These are phyloP conservation scores for Aspergillus pseudoglaucus DNA, from an alignment of 2,329 filamentous ascomycete species.

Conservation along the genomic window DNA sequence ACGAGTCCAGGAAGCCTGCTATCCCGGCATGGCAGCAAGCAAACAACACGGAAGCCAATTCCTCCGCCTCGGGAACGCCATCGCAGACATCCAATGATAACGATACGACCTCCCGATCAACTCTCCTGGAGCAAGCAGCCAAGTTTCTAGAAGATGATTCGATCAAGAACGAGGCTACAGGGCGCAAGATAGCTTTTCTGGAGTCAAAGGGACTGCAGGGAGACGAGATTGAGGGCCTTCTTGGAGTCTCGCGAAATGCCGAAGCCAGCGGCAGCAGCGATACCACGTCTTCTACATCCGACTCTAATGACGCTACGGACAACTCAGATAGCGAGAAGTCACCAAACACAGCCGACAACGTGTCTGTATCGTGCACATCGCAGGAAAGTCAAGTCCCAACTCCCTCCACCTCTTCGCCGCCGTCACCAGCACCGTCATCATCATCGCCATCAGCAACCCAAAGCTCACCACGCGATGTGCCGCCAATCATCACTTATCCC, in stretches of 20 bases:
- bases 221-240: slow-evolving; percentile 61
- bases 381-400: slow-evolving; percentile 5
- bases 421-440: slow-evolving; percentile 6
- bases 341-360: not conserved
- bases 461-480: slow-evolving; percentile 36
- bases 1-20: slow-evolving; percentile 24
- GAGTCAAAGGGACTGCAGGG: slow-evolving; percentile 66
- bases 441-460: slow-evolving; percentile 6
- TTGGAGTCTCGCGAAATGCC: slow-evolving; percentile 41
- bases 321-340: not conserved
- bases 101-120: slow-evolving; percentile 18
- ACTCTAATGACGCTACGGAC: not conserved
- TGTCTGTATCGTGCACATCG: slow-evolving; percentile 4
- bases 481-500: slow-evolving; percentile 61
- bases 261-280: slow-evolving; percentile 19
- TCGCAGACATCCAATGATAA: slow-evolving; percentile 22
- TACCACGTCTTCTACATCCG: slow-evolving; percentile 10
- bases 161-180: slow-evolving; percentile 61
- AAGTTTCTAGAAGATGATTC: slow-evolving; percentile 69
- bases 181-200: slow-evolving; percentile 71
- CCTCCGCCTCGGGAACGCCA: slow-evolving; percentile 9
- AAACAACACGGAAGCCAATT: slow-evolving; percentile 20
- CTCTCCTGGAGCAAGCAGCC: slow-evolving; percentile 59
- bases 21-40: slow-evolving; percentile 37
- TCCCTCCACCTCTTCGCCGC: slow-evolving; percentile 3